phyloP scores from a whole-genome alignment of 441 rosid genomes.

The Adansonia rubrostipa region DNA sequence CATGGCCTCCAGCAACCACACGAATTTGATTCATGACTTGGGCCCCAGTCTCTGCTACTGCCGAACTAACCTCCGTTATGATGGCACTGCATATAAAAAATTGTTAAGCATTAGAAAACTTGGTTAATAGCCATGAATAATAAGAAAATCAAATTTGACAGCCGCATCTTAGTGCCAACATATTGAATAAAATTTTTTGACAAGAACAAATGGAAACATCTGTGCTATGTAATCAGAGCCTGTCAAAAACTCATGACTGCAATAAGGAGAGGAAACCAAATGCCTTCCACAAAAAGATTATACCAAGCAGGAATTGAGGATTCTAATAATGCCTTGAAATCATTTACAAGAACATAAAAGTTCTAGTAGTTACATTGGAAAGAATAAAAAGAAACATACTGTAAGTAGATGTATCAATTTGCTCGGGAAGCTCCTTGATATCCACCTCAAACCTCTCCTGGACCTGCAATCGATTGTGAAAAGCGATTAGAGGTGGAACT shows the following conservation, averaged over 20 bases:
- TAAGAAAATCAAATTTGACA: background rate
- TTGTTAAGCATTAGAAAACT: background rate
- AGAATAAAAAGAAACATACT: constrained; percentile 49
- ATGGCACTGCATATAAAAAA: constrained; percentile 44
- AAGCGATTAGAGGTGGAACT: background rate
- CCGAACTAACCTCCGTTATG: constrained; percentile 23
- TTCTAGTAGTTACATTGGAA: background rate
- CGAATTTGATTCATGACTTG: background rate
- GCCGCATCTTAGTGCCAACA: background rate
- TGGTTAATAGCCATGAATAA: background rate
- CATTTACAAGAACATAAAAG: background rate
- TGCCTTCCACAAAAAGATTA: background rate
- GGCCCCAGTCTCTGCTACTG: background rate
- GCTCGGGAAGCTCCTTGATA: constrained; percentile 26
- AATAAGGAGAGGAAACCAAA: background rate
- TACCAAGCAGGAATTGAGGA: background rate
- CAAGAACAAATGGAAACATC: background rate
- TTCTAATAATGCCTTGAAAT: too few species aligned
- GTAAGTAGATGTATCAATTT: constrained; percentile 95
- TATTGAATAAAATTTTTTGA: background rate
- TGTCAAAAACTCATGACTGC: background rate
- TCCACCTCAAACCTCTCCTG: constrained; percentile 45
- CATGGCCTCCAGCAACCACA: constrained; percentile 4
- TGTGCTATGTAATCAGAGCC: background rate
- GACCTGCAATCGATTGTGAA: constrained; percentile 48